These are phyloP conservation scores for Perkinsus marinus DNA, from an alignment of 169 alveolate genomes.

Conservation along the genomic window DNA sequence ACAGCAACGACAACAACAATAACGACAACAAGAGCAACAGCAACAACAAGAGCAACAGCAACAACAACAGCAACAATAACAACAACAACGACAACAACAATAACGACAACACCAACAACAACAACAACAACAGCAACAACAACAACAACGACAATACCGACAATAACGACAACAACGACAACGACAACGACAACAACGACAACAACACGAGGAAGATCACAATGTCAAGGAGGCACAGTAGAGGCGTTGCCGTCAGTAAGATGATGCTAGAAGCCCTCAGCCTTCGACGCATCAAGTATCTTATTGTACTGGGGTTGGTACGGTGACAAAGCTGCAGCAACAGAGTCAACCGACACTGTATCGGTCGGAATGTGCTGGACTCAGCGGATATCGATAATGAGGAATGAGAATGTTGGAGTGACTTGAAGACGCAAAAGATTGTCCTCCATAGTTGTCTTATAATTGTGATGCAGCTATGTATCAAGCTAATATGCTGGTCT, in stretches of 20 bases:
- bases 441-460: too few relatives aligned
- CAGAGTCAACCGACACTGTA: background rate
- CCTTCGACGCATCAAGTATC: background rate
- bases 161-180: background rate
- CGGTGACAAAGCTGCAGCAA: background rate
- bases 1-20: background rate
- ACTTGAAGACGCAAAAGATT: too few relatives aligned
- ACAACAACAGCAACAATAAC: background rate
- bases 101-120: background rate
- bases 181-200: background rate
- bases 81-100: background rate
- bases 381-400: too few relatives aligned
- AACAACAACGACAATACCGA: background rate
- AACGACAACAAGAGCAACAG: background rate
- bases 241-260: background rate
- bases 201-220: too few relatives aligned
- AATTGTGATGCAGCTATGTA: too few relatives aligned
- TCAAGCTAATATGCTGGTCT: too few relatives aligned
- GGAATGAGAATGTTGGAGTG: too few relatives aligned
- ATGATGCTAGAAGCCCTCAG: background rate
- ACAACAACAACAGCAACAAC: background rate
- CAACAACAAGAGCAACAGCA: background rate
- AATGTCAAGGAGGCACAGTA: background rate
- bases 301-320: background rate
- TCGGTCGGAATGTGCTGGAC: background rate